These are phyloP conservation scores for barrel medic (Medicago truncatula) DNA, from an alignment of 306 rosid species.

Conservation along the genomic window MtrunA17r5.0-ANR NC_053048.1:40171501-40172000, in stretches of 20 bases:
- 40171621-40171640: no score
- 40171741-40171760: neutral
- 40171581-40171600: no score
- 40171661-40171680: no score
- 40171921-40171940: neutral
- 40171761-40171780: neutral
- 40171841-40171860: conserved; percentile 34
- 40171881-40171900: conserved; percentile 27
- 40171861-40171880: neutral
- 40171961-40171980: conserved; percentile 45
- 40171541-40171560: no score
- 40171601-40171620: no score
- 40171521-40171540: no score
- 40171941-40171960: conserved; percentile 42
- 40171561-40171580: no score
- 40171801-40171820: conserved; percentile 31
- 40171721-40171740: neutral
- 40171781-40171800: conserved; percentile 31
- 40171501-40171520: no score
- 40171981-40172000: conserved; percentile 41
- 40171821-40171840: conserved; percentile 43
- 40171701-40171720: no score
- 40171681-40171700: no score
- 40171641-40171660: no score
- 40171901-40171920: neutral